Conservation (phyloP, 805 yeast genomes). For the Cyberlindnera nakhonratchasimensis region DNA sequence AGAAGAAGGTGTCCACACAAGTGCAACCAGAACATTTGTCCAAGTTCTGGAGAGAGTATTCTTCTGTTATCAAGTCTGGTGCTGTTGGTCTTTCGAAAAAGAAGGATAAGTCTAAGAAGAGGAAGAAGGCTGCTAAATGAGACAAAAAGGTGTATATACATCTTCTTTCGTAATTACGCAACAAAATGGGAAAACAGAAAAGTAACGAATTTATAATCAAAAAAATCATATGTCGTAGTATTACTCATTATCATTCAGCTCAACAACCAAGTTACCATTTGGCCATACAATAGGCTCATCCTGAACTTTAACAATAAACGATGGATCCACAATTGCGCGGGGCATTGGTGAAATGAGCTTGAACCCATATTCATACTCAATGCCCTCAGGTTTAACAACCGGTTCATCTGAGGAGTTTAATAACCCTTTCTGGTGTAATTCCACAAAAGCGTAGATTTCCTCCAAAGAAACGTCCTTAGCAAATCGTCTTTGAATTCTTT, state of each 20-base stretch:
- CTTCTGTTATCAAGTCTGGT: slow-evolving; percentile 65
- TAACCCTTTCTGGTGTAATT: slow-evolving; percentile 39
- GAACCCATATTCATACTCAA: slow-evolving; percentile 47
- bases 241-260: slow-evolving; percentile 22
- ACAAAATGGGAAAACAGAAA: no score
- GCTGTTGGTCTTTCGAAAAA: slow-evolving; percentile 76
- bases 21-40: slow-evolving; percentile 61
- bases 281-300: slow-evolving; percentile 55
- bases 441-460: slow-evolving; percentile 71
- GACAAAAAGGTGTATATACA: no score
- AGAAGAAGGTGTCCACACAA: slow-evolving; percentile 67
- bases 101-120: slow-evolving; percentile 66
- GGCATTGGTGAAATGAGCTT: slow-evolving; percentile 55
- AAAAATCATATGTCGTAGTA: background rate
- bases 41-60: slow-evolving; percentile 73
- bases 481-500: slow-evolving; percentile 51
- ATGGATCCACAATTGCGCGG: slow-evolving; percentile 40
- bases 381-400: slow-evolving; percentile 36
- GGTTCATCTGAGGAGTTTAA: slow-evolving; percentile 20
- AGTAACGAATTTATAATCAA: no score
- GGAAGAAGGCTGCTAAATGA: slow-evolving; percentile 41
- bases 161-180: no score
- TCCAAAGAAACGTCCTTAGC: slow-evolving; percentile 45
- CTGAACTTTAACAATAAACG: slow-evolving; percentile 30
- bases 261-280: slow-evolving; percentile 60